These are phyloP conservation scores for Thelephora terrestris DNA, from an alignment of 1,284 basidiomycete genomes.

Conservation along the genomic window DNA sequence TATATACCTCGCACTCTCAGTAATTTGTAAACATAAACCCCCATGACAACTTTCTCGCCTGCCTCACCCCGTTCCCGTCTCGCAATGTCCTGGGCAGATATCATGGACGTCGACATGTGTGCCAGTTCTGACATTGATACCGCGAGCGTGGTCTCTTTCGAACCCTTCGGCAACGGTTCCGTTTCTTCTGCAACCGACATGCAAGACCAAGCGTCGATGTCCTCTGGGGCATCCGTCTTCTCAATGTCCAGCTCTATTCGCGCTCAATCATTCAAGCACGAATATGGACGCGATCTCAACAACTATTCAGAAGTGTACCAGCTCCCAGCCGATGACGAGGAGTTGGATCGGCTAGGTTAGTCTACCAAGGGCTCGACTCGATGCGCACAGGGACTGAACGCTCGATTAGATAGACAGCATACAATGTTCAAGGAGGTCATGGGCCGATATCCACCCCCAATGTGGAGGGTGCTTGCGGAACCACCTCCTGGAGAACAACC, in stretches of 20 bases:
- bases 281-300: constrained; percentile 61
- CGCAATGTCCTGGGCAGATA: constrained; percentile 3
- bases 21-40: constrained; percentile 8
- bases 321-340: constrained; percentile 67
- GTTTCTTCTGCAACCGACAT: constrained; percentile 30
- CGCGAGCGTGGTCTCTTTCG: not conserved
- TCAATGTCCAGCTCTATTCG: constrained; percentile 57
- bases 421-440: constrained; percentile 49
- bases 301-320: constrained; percentile 70
- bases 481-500: constrained; percentile 40
- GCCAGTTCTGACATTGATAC: constrained; percentile 11
- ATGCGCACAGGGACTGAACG: not conserved
- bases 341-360: constrained; percentile 54
- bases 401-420: constrained; percentile 51
- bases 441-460: constrained; percentile 52
- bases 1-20: constrained; percentile 1
- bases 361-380: not conserved
- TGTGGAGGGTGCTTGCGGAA: constrained; percentile 46
- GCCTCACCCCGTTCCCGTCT: constrained; percentile 6
- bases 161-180: not conserved
- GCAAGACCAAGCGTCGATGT: constrained; percentile 43
- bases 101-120: constrained; percentile 14
- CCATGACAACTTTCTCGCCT: constrained; percentile 2
- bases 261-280: constrained; percentile 46
- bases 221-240: constrained; percentile 56